phyloP scores from a whole-genome alignment of 768 basidiomycete genomes.

The Lentinula edodes region DNA sequence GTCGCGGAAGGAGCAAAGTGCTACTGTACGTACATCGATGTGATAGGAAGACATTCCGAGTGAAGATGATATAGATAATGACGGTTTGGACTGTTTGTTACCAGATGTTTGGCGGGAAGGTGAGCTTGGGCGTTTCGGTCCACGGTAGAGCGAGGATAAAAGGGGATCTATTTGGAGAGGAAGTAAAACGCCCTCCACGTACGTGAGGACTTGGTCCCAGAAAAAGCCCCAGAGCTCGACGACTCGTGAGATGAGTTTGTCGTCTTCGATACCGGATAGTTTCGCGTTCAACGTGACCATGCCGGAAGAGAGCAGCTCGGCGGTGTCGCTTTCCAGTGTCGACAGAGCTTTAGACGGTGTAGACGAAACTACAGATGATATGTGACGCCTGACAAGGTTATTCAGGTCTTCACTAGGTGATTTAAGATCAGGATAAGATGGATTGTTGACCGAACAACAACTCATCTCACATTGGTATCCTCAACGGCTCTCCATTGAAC shows the following conservation, averaged over 20 bases:
- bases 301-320: constrained; percentile 78
- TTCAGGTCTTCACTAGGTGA: constrained; percentile 79
- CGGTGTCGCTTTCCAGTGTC: constrained; percentile 71
- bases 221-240: constrained; percentile 93
- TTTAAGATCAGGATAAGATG: constrained; percentile 7
- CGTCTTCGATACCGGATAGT: constrained; percentile 70
- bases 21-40: constrained; percentile 80
- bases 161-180: constrained; percentile 58
- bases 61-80: constrained; percentile 24
- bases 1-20: constrained; percentile 76
- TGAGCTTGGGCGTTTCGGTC: constrained; percentile 48
- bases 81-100: constrained; percentile 33
- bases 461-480: constrained; percentile 68
- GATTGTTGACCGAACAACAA: neutral
- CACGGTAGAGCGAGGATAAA: constrained; percentile 63
- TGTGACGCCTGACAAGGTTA: constrained; percentile 70
- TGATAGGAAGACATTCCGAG: constrained; percentile 35
- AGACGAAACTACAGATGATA: constrained; percentile 65
- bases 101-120: constrained; percentile 46
- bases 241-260: constrained; percentile 67
- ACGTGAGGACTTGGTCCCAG: constrained; percentile 84
- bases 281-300: constrained; percentile 93
- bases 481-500: constrained; percentile 86
- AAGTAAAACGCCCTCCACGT: constrained; percentile 79
- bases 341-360: constrained; percentile 70